Evolutionary conservation across 495 filamentous ascomycete species (phyloP).

Genomic region (Cryomyces antarcticus): DNA sequence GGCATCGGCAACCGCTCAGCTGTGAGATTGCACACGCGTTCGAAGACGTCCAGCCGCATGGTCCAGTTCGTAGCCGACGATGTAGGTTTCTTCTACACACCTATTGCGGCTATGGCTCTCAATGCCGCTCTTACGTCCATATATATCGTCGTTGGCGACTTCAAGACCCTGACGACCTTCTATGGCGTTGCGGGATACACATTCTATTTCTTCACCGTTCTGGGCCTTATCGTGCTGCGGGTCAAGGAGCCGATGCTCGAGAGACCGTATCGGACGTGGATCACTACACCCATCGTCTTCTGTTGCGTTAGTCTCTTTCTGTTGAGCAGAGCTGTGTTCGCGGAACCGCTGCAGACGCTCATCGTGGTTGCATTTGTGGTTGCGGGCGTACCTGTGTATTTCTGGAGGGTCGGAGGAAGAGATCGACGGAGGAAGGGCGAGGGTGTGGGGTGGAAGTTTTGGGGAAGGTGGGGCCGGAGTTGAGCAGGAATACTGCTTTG

Average conservation of each 20-base stretch:
- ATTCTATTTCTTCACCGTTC: constrained; percentile 90
- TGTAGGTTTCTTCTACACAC: constrained; percentile 49
- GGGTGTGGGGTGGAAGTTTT: constrained; percentile 36
- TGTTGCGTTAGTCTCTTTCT: constrained; percentile 94
- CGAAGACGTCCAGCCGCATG: constrained; percentile 3
- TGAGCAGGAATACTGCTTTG: not conserved
- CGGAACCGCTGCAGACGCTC: constrained; percentile 73
- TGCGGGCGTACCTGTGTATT: constrained; percentile 71
- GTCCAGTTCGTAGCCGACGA: constrained; percentile 16
- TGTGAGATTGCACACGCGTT: constrained; percentile 9
- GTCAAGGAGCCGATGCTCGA: constrained; percentile 78
- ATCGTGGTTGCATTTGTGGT: constrained; percentile 68
- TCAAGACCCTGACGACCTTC: constrained; percentile 79
- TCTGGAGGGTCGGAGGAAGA: constrained; percentile 52
- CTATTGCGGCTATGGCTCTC: constrained; percentile 71
- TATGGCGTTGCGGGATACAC: constrained; percentile 93
- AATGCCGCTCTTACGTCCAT: constrained; percentile 49
- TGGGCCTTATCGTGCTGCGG: constrained; percentile 76
- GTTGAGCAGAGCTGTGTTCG: constrained; percentile 67
- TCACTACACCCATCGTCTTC: constrained; percentile 89
- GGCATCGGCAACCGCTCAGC: constrained; percentile 30
- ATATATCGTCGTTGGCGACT: constrained; percentile 77
- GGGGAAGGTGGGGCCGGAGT: constrained; percentile 24
- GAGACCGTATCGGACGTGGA: constrained; percentile 85
- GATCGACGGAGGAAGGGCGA: constrained; percentile 14